A percentile compares a stretch with the other conserved stretches of the same genome.
Conservation (phyloP, 2,329 filamentous ascomycete species). For the Exophiala viscosa region DNA sequence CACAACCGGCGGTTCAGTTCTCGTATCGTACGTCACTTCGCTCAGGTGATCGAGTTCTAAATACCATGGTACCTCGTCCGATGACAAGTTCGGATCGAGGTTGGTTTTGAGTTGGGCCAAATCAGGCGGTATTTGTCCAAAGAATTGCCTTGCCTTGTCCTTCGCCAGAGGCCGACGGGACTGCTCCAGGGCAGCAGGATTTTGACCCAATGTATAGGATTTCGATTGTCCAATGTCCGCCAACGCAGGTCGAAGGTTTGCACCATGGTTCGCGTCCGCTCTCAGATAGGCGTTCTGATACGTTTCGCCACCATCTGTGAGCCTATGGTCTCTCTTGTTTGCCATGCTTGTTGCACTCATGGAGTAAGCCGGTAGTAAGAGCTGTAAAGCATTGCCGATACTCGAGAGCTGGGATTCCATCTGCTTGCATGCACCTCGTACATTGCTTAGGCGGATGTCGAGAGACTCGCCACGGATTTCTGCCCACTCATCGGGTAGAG, state of each 20-base stretch:
- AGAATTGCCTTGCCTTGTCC: slow-evolving; percentile 47
- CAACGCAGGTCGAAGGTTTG: slow-evolving; percentile 36
- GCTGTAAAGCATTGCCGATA: slow-evolving; percentile 79
- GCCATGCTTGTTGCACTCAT: slow-evolving; percentile 50
- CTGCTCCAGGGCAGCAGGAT: slow-evolving; percentile 32
- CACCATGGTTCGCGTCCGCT: slow-evolving; percentile 32
- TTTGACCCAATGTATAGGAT: slow-evolving; percentile 38
- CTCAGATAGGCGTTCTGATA: slow-evolving; percentile 59
- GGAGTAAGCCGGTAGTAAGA: slow-evolving; percentile 75
- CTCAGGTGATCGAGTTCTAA: slow-evolving; percentile 81
- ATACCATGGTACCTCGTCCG: slow-evolving; percentile 78
- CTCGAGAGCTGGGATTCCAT: slow-evolving; percentile 84
- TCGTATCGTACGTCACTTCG: slow-evolving; percentile 86
- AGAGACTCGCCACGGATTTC: slow-evolving; percentile 86
- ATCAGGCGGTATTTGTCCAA: slow-evolving; percentile 44
- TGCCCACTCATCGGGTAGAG: slow-evolving; percentile 91
- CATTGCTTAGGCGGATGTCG: slow-evolving; percentile 78
- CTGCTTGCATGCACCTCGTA: slow-evolving; percentile 71
- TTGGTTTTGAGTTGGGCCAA: slow-evolving; percentile 24
- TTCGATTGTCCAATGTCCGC: slow-evolving; percentile 44
- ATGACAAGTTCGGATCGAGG: slow-evolving; percentile 38
- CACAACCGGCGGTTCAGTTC: slow-evolving; percentile 68
- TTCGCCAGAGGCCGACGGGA: slow-evolving; percentile 39
- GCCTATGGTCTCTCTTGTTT: slow-evolving; percentile 48
- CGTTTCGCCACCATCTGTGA: slow-evolving; percentile 32